phyloP scores from a whole-genome alignment of 1,284 basidiomycete species.

The Sanghuangporus baumii region DNA sequence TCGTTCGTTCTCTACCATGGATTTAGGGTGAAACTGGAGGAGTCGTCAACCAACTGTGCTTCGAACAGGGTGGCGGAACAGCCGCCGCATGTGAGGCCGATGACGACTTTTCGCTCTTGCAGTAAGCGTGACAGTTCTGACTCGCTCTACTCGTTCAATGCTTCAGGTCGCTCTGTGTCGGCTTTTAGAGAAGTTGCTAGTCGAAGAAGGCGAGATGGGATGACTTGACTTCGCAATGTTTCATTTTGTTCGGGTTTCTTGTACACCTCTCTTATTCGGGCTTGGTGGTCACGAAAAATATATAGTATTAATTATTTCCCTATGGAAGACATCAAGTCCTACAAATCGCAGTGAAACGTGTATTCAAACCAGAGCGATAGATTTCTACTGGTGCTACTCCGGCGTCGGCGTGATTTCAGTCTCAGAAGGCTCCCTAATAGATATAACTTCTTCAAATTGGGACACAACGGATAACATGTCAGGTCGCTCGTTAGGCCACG shows the following conservation, averaged over 20 bases:
- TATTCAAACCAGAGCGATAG: too few species aligned
- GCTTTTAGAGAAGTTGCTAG: neutral
- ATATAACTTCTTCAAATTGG: neutral
- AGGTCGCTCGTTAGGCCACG: neutral
- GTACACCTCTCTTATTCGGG: neutral
- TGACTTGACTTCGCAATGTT: neutral
- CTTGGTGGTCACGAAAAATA: too few species aligned
- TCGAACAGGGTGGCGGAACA: conserved; percentile 10
- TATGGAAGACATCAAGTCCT: too few species aligned
- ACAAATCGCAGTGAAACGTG: too few species aligned
- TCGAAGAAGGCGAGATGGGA: neutral
- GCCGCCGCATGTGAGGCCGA: conserved; percentile 8
- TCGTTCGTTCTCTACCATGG: neutral
- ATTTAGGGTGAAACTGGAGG: conserved; percentile 3
- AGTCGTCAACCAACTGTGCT: conserved; percentile 13
- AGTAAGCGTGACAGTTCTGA: neutral
- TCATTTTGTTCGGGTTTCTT: neutral
- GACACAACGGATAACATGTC: conserved; percentile 1
- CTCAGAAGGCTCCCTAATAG: too few species aligned
- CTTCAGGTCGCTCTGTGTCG: neutral
- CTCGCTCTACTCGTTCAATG: too few species aligned
- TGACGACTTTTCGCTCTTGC: conserved; percentile 7
- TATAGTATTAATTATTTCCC: too few species aligned
- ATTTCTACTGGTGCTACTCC: too few species aligned
- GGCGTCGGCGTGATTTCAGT: too few species aligned